Evolutionary conservation across 805 yeast genomes (phyloP).

Genomic region (Wickerhamiella azyma): DNA sequence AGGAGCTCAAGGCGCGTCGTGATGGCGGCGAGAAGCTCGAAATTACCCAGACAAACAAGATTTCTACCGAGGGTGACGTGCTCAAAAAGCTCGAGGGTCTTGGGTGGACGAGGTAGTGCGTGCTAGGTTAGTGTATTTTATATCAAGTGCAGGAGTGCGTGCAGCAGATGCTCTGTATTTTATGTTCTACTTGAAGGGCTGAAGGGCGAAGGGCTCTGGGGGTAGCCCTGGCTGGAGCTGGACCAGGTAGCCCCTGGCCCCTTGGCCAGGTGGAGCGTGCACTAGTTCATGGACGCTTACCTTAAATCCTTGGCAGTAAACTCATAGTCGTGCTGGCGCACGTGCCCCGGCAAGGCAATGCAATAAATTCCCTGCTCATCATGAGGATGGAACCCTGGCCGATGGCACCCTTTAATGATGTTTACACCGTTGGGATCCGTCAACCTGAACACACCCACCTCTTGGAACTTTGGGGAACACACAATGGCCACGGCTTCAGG

Average conservation of each 20-base stretch:
- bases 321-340: constrained; percentile 11
- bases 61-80: constrained; percentile 71
- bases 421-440: constrained; percentile 56
- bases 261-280: too few species aligned
- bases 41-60: constrained; percentile 84
- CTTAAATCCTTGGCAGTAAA: constrained; percentile 36
- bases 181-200: too few species aligned
- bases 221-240: too few species aligned
- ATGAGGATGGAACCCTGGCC: constrained; percentile 51
- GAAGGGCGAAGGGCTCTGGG: too few species aligned
- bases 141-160: too few species aligned
- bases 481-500: constrained; percentile 59
- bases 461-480: constrained; percentile 42
- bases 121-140: too few species aligned
- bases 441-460: constrained; percentile 44
- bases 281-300: not conserved
- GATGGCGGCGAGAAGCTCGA: constrained; percentile 74
- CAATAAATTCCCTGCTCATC: constrained; percentile 36
- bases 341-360: constrained; percentile 16
- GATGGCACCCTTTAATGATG: constrained; percentile 37
- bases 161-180: too few species aligned
- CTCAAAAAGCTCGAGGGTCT: constrained; percentile 57
- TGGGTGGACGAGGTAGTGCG: constrained; percentile 51
- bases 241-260: too few species aligned
- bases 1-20: constrained; percentile 71